Percentiles rank a stretch among this genome's conserved stretches.
These are phyloP conservation scores for Wallacemonas sp. DNA, from an alignment of 208 protist genomes.

Conservation along the genomic window DNA sequence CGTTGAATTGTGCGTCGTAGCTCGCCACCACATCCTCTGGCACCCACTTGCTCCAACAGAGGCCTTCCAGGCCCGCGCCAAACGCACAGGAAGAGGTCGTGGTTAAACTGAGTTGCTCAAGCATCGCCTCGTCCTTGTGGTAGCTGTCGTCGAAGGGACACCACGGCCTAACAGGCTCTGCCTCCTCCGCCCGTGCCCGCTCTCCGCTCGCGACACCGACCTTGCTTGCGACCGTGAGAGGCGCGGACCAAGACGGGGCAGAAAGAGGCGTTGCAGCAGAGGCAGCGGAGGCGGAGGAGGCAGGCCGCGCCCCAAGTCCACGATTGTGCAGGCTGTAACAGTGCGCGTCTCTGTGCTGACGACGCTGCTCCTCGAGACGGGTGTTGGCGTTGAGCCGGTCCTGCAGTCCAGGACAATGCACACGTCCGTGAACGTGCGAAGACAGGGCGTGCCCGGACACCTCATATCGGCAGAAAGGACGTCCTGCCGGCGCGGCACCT, in stretches of 20 bases:
- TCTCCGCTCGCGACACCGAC: too few relatives aligned
- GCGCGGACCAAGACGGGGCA: too few relatives aligned
- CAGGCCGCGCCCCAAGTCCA: background rate
- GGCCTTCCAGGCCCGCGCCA: constrained; percentile 37
- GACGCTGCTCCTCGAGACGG: constrained; percentile 1
- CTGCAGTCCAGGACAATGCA: constrained; percentile 1
- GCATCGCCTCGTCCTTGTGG: constrained; percentile 50
- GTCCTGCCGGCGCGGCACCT: background rate
- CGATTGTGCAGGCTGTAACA: constrained; percentile 11
- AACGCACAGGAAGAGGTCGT: constrained; percentile 59
- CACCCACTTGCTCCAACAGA: constrained; percentile 32
- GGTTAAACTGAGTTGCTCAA: constrained; percentile 50
- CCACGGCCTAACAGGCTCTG: background rate
- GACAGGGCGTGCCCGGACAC: background rate
- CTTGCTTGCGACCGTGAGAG: too few relatives aligned
- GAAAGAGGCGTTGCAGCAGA: background rate
- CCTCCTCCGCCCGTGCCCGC: too few relatives aligned
- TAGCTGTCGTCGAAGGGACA: constrained; percentile 46
- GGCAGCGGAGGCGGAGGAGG: background rate
- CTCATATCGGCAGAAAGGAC: constrained; percentile 1
- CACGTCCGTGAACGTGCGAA: background rate
- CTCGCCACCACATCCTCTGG: constrained; percentile 9
- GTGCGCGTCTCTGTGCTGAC: background rate
- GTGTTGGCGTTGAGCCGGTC: background rate
- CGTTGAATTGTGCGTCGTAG: constrained; percentile 13